A percentile compares a stretch with the other conserved stretches of the same genome.
Conservation (phyloP, 1,139 yeast genomes). For the Geotrichum cucujoidarum region DNA sequence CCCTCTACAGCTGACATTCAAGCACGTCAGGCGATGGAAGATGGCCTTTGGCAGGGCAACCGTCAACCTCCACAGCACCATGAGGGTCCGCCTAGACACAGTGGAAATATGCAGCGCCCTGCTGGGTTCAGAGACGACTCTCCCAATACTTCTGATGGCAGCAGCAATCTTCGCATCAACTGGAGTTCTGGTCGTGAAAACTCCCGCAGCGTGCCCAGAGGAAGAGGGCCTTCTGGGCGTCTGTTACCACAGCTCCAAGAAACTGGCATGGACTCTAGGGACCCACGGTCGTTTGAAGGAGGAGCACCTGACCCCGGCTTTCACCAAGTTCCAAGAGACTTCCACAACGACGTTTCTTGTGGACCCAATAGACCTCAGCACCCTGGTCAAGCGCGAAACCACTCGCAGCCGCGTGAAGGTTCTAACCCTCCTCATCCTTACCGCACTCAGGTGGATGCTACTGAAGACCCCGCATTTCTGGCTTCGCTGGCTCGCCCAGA, state of each 20-base stretch:
- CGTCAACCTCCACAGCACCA: not conserved
- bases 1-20: not conserved
- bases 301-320: too few relatives aligned
- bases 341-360: not conserved
- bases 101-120: too few relatives aligned
- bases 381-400: too few relatives aligned
- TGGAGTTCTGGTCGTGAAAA: slow-evolving; percentile 5
- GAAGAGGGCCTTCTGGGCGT: not conserved
- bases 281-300: not conserved
- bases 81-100: not conserved
- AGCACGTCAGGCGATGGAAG: not conserved
- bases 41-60: not conserved
- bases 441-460: slow-evolving; percentile 1
- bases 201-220: not conserved
- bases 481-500: too few relatives aligned
- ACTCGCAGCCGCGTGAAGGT: not conserved
- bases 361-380: too few relatives aligned
- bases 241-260: not conserved
- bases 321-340: slow-evolving; percentile 4
- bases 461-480: not conserved
- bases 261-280: not conserved
- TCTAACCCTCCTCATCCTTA: not conserved
- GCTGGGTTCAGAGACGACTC: not conserved
- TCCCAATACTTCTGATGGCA: not conserved
- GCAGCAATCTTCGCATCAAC: slow-evolving; percentile 1